Evolutionary conservation across 1,139 yeast species (phyloP), one percentile per base, ranked within the genome.

Genomic region (Scheffersomyces illinoinensis): DNA sequence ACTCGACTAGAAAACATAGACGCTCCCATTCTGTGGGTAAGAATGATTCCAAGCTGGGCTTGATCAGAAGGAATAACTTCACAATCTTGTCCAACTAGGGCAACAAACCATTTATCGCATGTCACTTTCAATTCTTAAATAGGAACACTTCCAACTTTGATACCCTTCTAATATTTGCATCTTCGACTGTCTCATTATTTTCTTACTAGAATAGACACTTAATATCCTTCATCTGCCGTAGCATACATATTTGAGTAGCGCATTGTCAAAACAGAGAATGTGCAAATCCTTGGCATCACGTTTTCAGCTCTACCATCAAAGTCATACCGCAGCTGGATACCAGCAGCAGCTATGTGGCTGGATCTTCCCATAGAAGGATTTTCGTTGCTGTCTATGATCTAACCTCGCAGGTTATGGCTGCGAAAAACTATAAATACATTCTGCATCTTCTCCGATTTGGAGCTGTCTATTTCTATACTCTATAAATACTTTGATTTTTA

Each of bases 21-120:
- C 69, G 83, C 58, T 74, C 82, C 14, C 64, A 74, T 63, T 78
- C 82, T 24, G 77, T 78, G 50, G 83, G 83, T 4, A 75, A 71
- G 56, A 79, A 79, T 63, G 78, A 73, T 52, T 67, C 77, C 52
- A 79, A 79, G 63, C 67, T 70, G 55, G 67, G 66, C 52, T 71
- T 79, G 57, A 75, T 79, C 47, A 71, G 68, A 56, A 78, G 78
- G 64, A 76, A 72, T 63, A 65, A 62, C 52, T 73, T 73, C 57
- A 62, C 64, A 50, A 67, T 74, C 53, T 62, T 66, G 55, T 59
- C 66, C 20, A 61, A 53, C 50, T 65, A 55, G 54, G 10, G 43
- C 43, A 10, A 14, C 43, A 33, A 33, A 12, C 26, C 51, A 48
- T 20, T 48, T 24, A 48, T n/a, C 26, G 51, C 51, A 48, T 48